These are phyloP conservation scores for Striga asiatica DNA, from an alignment of 257 asterid species.

Conservation along the genomic window DNA sequence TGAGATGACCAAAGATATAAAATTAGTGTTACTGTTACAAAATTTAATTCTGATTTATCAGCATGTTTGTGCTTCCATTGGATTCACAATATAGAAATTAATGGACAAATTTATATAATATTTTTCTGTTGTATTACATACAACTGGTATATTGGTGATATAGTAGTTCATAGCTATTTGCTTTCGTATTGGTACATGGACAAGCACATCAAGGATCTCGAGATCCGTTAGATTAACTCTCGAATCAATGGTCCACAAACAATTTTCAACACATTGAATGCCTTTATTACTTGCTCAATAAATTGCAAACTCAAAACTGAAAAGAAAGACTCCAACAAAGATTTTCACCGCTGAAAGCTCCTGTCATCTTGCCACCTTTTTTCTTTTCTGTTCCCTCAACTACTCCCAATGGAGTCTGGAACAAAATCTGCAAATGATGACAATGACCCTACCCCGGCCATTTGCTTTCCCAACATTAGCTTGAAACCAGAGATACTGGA, in stretches of 20 bases:
- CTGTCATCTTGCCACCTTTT: slow-evolving; percentile 7
- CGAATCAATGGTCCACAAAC: slow-evolving; percentile 18
- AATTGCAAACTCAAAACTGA: slow-evolving; percentile 25
- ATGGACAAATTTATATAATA: background rate
- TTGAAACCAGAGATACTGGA: slow-evolving; percentile 29
- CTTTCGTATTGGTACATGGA: background rate
- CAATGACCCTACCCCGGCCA: slow-evolving; percentile 11
- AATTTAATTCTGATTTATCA: slow-evolving; percentile 9
- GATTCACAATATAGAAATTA: background rate
- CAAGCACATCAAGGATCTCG: background rate
- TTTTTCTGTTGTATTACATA: background rate
- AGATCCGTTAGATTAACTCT: slow-evolving; percentile 23
- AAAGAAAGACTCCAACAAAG: slow-evolving; percentile 17
- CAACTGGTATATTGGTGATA: background rate
- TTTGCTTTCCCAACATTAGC: slow-evolving; percentile 22
- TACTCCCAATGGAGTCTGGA: slow-evolving; percentile 24
- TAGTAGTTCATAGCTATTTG: background rate
- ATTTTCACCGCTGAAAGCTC: slow-evolving; percentile 16
- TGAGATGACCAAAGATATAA: slow-evolving; percentile 9
- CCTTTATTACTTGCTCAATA: slow-evolving; percentile 26
- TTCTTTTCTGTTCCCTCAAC: slow-evolving; percentile 8
- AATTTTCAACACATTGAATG: slow-evolving; percentile 22
- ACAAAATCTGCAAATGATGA: slow-evolving; percentile 11
- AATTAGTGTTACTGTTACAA: slow-evolving; percentile 14
- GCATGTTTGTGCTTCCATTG: slow-evolving; percentile 4